Evolutionary conservation across 345 rosid genomes (phyloP).

Genomic region (Brassica cretica): DNA sequence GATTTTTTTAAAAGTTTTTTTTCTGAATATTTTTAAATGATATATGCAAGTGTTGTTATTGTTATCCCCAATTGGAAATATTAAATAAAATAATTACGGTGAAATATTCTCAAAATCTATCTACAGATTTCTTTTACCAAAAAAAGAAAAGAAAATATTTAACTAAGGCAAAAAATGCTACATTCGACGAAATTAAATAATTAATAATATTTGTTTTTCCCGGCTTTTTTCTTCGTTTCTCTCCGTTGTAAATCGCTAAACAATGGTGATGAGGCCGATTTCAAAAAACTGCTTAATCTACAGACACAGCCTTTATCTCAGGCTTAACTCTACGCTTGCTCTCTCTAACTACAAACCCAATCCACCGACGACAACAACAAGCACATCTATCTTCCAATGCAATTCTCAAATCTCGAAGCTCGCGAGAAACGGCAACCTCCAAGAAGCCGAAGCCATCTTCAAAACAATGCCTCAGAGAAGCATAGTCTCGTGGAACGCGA

Average conservation of each 20-base stretch:
- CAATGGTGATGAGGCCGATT: slow-evolving; percentile 21
- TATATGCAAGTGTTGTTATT: neutral
- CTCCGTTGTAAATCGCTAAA: neutral
- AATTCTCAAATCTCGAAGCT: slow-evolving; percentile 65
- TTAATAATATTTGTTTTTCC: neutral
- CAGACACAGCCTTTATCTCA: slow-evolving; percentile 6
- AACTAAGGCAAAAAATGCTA: neutral
- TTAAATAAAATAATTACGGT: neutral
- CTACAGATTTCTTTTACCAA: neutral
- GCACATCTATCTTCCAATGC: slow-evolving; percentile 48
- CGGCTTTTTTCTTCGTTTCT: neutral
- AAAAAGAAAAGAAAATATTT: neutral
- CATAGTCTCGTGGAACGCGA: slow-evolving; percentile 72
- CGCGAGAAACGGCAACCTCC: slow-evolving; percentile 55
- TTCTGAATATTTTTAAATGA: too few species aligned
- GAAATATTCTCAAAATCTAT: neutral
- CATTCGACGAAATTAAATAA: neutral
- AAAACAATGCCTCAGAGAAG: slow-evolving; percentile 55
- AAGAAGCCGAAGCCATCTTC: slow-evolving; percentile 63
- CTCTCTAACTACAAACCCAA: neutral
- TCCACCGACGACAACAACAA: neutral
- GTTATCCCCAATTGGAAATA: neutral
- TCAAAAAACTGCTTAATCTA: slow-evolving; percentile 6
- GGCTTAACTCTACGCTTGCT: slow-evolving; percentile 18
- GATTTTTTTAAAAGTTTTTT: too few species aligned